Conservation (phyloP, 345 rosid genomes). For the Kandelia obovata region DNA sequence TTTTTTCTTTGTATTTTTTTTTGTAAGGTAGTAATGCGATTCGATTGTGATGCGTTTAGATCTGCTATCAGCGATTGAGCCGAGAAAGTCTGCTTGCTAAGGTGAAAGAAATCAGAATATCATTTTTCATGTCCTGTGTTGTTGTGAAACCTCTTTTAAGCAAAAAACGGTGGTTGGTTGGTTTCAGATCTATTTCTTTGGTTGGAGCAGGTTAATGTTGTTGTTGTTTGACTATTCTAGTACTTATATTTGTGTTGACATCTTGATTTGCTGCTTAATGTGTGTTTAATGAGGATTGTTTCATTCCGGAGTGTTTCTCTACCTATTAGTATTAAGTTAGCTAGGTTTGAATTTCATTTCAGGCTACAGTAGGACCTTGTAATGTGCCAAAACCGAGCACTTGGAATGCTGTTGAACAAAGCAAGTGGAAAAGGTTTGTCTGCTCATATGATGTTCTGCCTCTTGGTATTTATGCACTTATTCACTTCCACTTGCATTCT, state of each 20-base stretch:
- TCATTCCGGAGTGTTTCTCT: conserved; percentile 11
- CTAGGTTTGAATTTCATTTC: conserved; percentile 34
- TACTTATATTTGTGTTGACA: too few species aligned
- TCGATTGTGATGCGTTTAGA: too few species aligned
- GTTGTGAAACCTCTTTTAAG: neutral
- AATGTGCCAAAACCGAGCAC: conserved; percentile 81
- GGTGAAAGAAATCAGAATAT: too few species aligned
- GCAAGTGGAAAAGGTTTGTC: conserved; percentile 94
- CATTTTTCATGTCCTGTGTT: neutral
- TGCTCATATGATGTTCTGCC: neutral
- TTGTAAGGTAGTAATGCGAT: too few species aligned
- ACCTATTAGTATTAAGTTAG: neutral
- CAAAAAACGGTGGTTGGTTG: conserved; percentile 1
- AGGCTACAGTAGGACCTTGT: conserved; percentile 95
- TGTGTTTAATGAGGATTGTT: neutral
- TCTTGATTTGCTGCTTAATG: neutral
- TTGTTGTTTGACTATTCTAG: too few species aligned
- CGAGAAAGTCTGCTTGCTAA: too few species aligned
- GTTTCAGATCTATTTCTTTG: neutral
- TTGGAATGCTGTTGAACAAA: conserved; percentile 93
- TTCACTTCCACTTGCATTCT: neutral
- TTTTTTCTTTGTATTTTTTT: too few species aligned
- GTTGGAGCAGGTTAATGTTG: neutral
- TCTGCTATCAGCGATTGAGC: too few species aligned
- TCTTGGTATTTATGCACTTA: neutral